phyloP scores from a whole-genome alignment of 208 protist genomes.

The Wallacemonas sp. region DNA sequence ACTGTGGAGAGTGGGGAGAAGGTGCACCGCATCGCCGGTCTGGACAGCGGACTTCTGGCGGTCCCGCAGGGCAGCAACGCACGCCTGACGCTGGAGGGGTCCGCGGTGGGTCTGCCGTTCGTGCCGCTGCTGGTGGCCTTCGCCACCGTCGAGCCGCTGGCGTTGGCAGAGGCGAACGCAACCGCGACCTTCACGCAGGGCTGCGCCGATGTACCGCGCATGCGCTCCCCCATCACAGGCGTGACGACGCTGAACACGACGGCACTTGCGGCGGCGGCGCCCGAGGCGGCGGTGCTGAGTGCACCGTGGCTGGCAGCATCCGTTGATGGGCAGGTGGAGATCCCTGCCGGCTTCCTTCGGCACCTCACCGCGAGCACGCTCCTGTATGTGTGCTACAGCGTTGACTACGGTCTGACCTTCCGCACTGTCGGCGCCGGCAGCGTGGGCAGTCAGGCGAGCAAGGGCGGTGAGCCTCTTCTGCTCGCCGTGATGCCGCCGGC shows the following conservation, averaged over 20 bases:
- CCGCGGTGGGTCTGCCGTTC: slow-evolving; percentile 36
- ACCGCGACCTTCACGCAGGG: background rate
- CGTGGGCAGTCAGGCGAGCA: background rate
- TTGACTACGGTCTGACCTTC: slow-evolving; percentile 57
- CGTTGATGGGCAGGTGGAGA: slow-evolving; percentile 20
- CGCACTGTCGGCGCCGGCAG: background rate
- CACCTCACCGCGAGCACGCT: slow-evolving; percentile 15
- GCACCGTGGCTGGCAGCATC: slow-evolving; percentile 22
- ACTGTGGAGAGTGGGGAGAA: slow-evolving; percentile 15
- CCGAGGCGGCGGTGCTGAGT: slow-evolving; percentile 18
- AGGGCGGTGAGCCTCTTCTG: slow-evolving; percentile 4
- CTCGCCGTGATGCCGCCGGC: slow-evolving; percentile 24
- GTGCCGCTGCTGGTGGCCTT: slow-evolving; percentile 44
- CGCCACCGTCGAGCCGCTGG: slow-evolving; percentile 16
- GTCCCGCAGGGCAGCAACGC: slow-evolving; percentile 47
- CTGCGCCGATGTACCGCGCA: slow-evolving; percentile 13
- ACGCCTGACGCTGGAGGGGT: slow-evolving; percentile 32
- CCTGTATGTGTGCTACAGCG: slow-evolving; percentile 60
- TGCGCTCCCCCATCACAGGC: slow-evolving; percentile 12
- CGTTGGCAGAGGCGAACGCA: background rate
- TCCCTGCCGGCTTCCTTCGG: slow-evolving; percentile 32
- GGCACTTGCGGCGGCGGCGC: background rate
- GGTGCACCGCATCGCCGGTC: slow-evolving; percentile 17
- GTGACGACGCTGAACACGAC: slow-evolving; percentile 3
- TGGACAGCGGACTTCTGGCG: slow-evolving; percentile 19